Evolutionary conservation across 2,329 filamentous ascomycete species (phyloP), one percentile per base, ranked within the genome.

Genomic region (Metarhizium rileyi): DNA sequence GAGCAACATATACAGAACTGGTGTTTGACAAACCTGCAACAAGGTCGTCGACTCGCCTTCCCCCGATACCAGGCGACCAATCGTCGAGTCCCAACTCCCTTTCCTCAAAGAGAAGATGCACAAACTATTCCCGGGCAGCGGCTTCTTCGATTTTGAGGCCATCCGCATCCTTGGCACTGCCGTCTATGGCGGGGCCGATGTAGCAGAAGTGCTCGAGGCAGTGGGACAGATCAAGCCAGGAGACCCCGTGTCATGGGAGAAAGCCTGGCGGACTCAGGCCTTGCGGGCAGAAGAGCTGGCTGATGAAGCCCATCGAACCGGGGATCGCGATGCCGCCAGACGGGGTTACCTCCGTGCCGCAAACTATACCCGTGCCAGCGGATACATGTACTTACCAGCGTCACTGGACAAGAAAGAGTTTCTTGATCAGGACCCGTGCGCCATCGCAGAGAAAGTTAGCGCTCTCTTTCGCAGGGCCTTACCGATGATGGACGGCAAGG

Each of bases 111-210:
- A n/a, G n/a, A n/a, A n/a, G n/a, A 28, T 28, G 27, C 27, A 28
- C 27, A 28, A 28, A 28, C 27, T 28, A 2, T 28, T 28, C 27
- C 27, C 27, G 8, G 27, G 27, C 27, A 28, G 46, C 12, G 33
- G 41, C 5, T 49, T 52, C 42, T 52, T 52, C 46, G 41, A 52
- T 43, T 52, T 52, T 22, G 46, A 52, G 46, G 41, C 46, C 14
- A 43, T 49, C 14, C 50, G 50, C 25, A 49, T 52, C 22, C 20
- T 41, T 6, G 50, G 50, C 28, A 52, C 46, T 33, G 27, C 45
- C 3, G 23, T 43, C 14, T 28, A 36, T 20, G 50, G 50, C 14
- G 50, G 50, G 22, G 46, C 46, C 27, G 50, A 52, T 35, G 28
- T 49, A 3, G 46, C 46, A 26, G 50, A 52, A 38, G 47, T 43